A percentile compares a stretch with the other conserved stretches of the same genome.
These are phyloP conservation scores for Candida sanyaensis DNA, from an alignment of 1,139 yeast genomes.

Conservation along the genomic window DNA sequence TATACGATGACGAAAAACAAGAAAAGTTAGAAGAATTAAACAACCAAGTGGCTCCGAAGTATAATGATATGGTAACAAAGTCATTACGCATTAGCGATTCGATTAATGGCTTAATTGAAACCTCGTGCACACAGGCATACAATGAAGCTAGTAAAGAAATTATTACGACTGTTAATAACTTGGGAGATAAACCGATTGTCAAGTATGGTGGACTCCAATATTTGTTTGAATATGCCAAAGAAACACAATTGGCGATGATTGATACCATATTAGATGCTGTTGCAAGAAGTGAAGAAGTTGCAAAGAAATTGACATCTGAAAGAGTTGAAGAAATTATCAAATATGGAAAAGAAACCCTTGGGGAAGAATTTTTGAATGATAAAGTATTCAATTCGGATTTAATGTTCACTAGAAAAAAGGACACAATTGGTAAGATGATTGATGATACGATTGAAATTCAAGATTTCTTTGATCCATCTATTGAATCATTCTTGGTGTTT, in stretches of 20 bases:
- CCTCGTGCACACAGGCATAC: slow-evolving; percentile 58
- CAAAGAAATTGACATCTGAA: slow-evolving; percentile 58
- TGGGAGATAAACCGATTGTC: slow-evolving; percentile 60
- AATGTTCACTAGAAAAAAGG: slow-evolving; percentile 81
- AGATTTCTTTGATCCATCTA: slow-evolving; percentile 79
- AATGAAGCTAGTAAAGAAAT: slow-evolving; percentile 60
- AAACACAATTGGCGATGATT: slow-evolving; percentile 69
- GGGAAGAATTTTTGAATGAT: slow-evolving; percentile 60
- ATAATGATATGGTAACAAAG: slow-evolving; percentile 53
- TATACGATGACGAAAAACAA: slow-evolving; percentile 51
- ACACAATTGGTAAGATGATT: slow-evolving; percentile 60
- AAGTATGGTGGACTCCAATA: slow-evolving; percentile 64
- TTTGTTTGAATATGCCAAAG: slow-evolving; percentile 68
- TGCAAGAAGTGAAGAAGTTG: slow-evolving; percentile 61
- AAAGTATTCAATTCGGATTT: slow-evolving; percentile 73
- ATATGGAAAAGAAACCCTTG: slow-evolving; percentile 61
- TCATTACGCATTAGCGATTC: slow-evolving; percentile 59
- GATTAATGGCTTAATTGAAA: slow-evolving; percentile 65
- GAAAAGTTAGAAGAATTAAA: slow-evolving; percentile 50
- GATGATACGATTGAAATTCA: slow-evolving; percentile 57
- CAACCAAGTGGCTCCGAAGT: slow-evolving; percentile 59
- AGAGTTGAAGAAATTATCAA: slow-evolving; percentile 64
- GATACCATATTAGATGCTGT: slow-evolving; percentile 67
- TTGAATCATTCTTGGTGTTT: slow-evolving; percentile 55
- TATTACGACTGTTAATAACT: slow-evolving; percentile 50